These are phyloP conservation scores for Massospora cicadina DNA, from an alignment of 371 early-diverging fungal species.

Conservation along the genomic window DNA sequence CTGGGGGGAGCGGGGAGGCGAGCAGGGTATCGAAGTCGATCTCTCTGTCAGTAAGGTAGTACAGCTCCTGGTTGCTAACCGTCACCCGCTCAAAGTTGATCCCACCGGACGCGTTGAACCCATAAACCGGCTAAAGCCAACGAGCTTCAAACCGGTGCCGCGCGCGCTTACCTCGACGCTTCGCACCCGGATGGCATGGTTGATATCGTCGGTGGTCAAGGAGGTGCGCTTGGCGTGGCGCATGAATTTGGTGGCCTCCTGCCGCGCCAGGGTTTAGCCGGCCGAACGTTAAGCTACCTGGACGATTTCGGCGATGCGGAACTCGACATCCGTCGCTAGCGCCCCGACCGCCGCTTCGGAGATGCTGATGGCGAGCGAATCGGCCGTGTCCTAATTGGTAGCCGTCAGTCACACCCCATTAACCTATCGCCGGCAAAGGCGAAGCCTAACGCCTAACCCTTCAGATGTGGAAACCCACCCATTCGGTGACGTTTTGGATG, in stretches of 20 bases:
- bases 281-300: slow-evolving; percentile 33
- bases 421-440: no score
- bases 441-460: no score
- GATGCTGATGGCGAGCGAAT: neutral
- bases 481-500: no score
- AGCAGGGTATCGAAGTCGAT: slow-evolving; percentile 87
- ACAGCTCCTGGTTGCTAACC: slow-evolving; percentile 47
- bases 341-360: slow-evolving; percentile 20
- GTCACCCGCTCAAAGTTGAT: slow-evolving; percentile 53
- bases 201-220: slow-evolving; percentile 84
- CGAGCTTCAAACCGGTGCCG: no score
- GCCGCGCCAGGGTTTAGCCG: slow-evolving; percentile 17
- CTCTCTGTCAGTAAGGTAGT: slow-evolving; percentile 94
- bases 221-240: slow-evolving; percentile 80
- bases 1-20: slow-evolving; percentile 80
- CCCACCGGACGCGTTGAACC: slow-evolving; percentile 65
- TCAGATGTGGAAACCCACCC: no score
- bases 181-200: slow-evolving; percentile 83
- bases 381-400: neutral
- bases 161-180: slow-evolving; percentile 75
- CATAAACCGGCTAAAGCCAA: slow-evolving; percentile 84
- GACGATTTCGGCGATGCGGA: slow-evolving; percentile 89
- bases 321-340: slow-evolving; percentile 92
- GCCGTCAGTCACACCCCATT: no score
- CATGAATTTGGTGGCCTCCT: slow-evolving; percentile 98